phyloP scores from a whole-genome alignment of 352 stramenopile species.

The Phytopythium mirpurense region DNA sequence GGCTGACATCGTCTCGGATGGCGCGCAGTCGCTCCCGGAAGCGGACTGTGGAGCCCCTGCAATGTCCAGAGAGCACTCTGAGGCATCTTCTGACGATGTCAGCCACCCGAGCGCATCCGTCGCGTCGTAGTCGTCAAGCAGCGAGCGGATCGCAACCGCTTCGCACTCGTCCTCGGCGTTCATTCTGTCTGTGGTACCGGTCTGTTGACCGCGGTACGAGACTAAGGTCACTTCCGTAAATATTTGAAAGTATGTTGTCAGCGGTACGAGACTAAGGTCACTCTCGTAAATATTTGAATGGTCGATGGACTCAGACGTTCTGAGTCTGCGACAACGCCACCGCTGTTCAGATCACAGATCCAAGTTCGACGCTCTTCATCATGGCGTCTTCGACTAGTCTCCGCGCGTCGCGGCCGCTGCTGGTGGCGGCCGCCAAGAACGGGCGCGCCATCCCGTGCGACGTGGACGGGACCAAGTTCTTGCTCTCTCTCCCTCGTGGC shows the following conservation, averaged over 20 bases:
- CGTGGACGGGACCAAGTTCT: constrained; percentile 54
- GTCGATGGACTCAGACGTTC: too few species aligned
- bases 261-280: too few species aligned
- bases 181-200: too few species aligned
- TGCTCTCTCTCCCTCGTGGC: constrained; percentile 56
- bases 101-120: not conserved
- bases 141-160: not conserved
- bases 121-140: not conserved
- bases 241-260: too few species aligned
- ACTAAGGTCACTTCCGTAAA: too few species aligned
- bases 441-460: constrained; percentile 58
- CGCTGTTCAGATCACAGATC: too few species aligned
- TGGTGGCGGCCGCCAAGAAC: constrained; percentile 68
- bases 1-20: not conserved
- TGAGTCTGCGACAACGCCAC: too few species aligned
- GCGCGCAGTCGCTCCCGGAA: not conserved
- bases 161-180: not conserved
- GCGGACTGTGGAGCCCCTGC: not conserved
- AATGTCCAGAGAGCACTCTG: not conserved
- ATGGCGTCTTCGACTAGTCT: not conserved
- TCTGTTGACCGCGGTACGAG: too few species aligned
- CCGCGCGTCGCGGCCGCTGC: constrained; percentile 10
- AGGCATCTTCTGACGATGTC: not conserved
- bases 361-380: too few species aligned
- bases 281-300: too few species aligned